These are phyloP conservation scores for Talaromyces ruber DNA, from an alignment of 495 filamentous ascomycete genomes.

Conservation along the genomic window DNA sequence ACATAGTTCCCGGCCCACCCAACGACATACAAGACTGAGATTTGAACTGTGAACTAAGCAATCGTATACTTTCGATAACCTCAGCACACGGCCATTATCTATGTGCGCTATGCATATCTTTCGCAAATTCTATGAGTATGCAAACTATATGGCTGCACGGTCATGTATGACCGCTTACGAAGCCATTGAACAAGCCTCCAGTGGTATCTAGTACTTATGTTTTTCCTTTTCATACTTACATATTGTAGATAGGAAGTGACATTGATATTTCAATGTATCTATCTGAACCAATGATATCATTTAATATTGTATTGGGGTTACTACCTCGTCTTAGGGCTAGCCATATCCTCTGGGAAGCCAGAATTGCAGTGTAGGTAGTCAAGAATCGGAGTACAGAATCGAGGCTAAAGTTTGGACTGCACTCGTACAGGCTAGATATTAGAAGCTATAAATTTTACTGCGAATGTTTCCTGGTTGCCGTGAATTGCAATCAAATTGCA, in stretches of 20 bases:
- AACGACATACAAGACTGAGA: background rate
- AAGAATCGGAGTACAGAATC: too few species aligned
- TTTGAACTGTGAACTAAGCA: background rate
- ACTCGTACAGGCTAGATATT: too few species aligned
- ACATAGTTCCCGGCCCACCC: too few species aligned
- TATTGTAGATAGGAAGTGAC: background rate
- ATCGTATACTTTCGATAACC: background rate
- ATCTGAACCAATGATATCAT: background rate
- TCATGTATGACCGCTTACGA: background rate
- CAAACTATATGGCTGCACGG: background rate
- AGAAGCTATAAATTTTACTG: too few species aligned
- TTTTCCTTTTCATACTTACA: background rate
- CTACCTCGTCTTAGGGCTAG: background rate
- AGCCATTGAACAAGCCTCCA: too few species aligned
- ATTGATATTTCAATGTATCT: background rate
- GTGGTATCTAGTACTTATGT: background rate
- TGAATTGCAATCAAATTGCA: too few species aligned
- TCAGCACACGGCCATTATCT: background rate
- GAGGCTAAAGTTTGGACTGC: too few species aligned
- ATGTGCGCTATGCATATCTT: background rate
- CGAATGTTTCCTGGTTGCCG: too few species aligned
- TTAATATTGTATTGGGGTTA: background rate
- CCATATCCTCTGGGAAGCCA: background rate
- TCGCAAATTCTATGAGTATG: background rate
- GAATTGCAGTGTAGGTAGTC: too few species aligned